Base-by-base conservation (phyloP, 257 asterid genomes). In the Eustoma russellianum region DNA sequence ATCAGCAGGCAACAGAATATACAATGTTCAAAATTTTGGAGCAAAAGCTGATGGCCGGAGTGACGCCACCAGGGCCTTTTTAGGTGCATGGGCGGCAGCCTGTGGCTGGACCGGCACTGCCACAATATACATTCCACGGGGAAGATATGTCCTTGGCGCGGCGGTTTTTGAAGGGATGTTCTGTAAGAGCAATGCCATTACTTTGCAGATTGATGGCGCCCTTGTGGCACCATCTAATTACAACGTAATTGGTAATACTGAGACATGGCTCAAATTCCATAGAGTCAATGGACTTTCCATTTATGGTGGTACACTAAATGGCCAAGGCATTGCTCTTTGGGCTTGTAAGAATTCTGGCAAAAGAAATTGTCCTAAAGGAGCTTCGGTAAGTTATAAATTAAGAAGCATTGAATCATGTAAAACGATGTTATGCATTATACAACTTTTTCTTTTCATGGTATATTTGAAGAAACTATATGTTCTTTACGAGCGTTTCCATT, bases 331-430 rank as follows among this genome's bases (percentile, higher is more conserved):
- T 18, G 41, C 50, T 57, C 61, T 83, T 60, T 83, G 94, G 94
- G 76, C 74, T 35, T 83, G 90, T 64, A 83, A 83, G 66, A 57
- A 41, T 15, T 54, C 76, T 5, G 58, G 70, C 63, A 57, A 17
- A 11, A 67, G 41, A 9, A 38, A 38, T 5, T 85, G 94, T 46
- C 86, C 86, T 7, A 33, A 5, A 2, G 94, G 94, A 12, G 78
- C 74, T 7, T 77, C 81, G 63, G 94, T 85, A 73, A 1, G 83
- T 60, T 81, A 24, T n/a, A n/a, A n/a, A n/a, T n/a, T n/a, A n/a
- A n/a, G n/a, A n/a, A n/a, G n/a, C n/a, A n/a, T n/a, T n/a, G n/a
- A 1, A 52, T 49, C 24, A 38, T 49, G 14, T 3, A 15, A 50
- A n/a, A n/a, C n/a, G n/a, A n/a, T n/a, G n/a, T n/a, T n/a, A n/a